Percentiles rank a stretch among this genome's conserved stretches.
Evolutionary conservation across 805 yeast genomes (phyloP).

Genomic region (Ogataea dorogensis): DNA sequence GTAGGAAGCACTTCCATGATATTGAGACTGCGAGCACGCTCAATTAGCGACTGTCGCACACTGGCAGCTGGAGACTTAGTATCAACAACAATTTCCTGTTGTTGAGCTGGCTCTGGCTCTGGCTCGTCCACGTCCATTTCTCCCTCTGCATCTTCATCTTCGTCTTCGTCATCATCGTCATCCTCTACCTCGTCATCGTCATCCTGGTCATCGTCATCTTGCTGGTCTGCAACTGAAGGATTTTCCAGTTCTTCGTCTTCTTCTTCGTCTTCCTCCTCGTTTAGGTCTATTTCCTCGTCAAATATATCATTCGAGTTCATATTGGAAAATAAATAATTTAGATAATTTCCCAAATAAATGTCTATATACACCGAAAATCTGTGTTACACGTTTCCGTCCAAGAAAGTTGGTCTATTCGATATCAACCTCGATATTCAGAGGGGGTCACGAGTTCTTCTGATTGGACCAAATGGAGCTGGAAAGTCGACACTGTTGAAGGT

Average conservation of each 20-base stretch:
- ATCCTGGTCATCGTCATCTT: conserved; percentile 24
- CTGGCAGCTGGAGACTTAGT: not conserved
- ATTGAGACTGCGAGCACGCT: conserved; percentile 49
- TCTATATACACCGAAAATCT: conserved; percentile 66
- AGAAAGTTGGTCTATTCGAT: conserved; percentile 64
- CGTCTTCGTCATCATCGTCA: conserved; percentile 29
- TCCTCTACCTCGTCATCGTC: conserved; percentile 13
- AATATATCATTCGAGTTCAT: conserved; percentile 28
- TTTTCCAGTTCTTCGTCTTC: conserved; percentile 22
- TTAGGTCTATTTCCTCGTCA: conserved; percentile 28
- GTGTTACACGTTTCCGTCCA: conserved; percentile 65
- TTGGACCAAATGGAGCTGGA: conserved; percentile 98
- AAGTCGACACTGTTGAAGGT: conserved; percentile 84
- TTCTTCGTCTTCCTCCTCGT: conserved; percentile 24
- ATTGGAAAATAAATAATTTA: conserved; percentile 9
- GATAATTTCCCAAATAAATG: conserved; percentile 27
- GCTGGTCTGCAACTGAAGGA: conserved; percentile 12
- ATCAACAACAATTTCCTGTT: not conserved
- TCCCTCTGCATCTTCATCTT: conserved; percentile 23
- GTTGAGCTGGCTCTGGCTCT: conserved; percentile 1
- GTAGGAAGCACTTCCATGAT: conserved; percentile 75
- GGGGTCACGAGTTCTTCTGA: conserved; percentile 71
- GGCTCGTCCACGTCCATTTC: conserved; percentile 20
- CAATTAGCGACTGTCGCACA: conserved; percentile 28
- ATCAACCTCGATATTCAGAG: conserved; percentile 61